Evolutionary conservation across 73 alveolate species (phyloP).

Genomic region (Paramecium octaurelia): DNA sequence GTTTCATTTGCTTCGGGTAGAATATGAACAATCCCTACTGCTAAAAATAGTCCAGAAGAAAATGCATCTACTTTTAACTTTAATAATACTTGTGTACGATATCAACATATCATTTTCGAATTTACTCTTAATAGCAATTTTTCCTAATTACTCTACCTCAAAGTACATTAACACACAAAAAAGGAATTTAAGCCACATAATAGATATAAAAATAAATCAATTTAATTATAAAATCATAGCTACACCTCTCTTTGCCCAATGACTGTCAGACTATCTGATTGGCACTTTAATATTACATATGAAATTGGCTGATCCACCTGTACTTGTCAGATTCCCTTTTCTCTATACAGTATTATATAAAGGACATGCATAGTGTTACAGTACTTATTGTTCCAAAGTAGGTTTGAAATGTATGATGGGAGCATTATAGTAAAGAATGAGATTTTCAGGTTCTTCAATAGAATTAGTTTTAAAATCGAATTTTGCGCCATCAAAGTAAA

Average conservation of each 20-base stretch:
- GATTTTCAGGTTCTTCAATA: conserved; percentile 28
- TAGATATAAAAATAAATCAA: background rate
- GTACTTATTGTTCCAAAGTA: background rate
- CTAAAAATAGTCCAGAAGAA: conserved; percentile 78
- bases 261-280: background rate
- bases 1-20: conserved; percentile 75
- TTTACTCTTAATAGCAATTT: background rate
- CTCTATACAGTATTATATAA: conserved; percentile 91
- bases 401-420: conserved; percentile 1
- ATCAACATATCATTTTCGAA: background rate
- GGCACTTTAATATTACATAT: background rate
- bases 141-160: background rate
- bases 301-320: conserved; percentile 22
- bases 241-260: conserved; percentile 32
- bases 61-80: conserved; percentile 60
- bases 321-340: conserved; percentile 68
- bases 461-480: conserved; percentile 17
- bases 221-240: conserved; percentile 10
- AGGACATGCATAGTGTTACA: conserved; percentile 70
- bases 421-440: background rate
- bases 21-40: conserved; percentile 78
- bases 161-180: background rate
- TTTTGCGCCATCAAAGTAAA: conserved; percentile 17
- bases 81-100: background rate
- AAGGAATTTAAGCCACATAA: background rate